Evolutionary conservation across 2,329 filamentous ascomycete species (phyloP).

Genomic region (Fusarium sp.): DNA sequence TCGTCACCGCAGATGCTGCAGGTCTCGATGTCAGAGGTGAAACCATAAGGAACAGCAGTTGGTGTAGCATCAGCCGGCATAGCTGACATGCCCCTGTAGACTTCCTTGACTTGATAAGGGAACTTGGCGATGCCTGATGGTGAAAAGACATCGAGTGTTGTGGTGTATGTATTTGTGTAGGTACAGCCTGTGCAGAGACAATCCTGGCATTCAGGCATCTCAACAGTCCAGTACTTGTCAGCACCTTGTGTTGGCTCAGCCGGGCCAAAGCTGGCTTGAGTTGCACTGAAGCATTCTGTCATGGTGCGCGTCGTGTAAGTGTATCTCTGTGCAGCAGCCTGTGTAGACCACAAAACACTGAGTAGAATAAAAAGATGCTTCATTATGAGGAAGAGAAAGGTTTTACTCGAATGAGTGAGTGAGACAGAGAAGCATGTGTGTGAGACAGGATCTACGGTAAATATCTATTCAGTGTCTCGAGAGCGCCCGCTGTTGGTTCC

Average conservation of each 20-base stretch:
- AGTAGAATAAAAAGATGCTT: conserved; percentile 23
- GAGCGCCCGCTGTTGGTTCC: conserved; percentile 5
- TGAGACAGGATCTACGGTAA: conserved; percentile 34
- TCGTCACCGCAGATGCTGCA: conserved; percentile 36
- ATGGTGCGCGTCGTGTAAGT: conserved; percentile 39
- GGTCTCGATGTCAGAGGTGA: conserved; percentile 29
- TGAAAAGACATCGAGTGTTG: conserved; percentile 38
- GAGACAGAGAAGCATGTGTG: not conserved
- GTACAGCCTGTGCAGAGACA: conserved; percentile 34
- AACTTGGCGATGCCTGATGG: conserved; percentile 27
- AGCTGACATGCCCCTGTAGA: conserved; percentile 41
- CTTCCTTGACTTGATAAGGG: conserved; percentile 37
- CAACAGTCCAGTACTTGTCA: conserved; percentile 36
- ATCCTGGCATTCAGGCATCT: conserved; percentile 39
- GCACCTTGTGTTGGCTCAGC: conserved; percentile 34
- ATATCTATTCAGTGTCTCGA: conserved; percentile 28
- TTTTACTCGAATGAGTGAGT: not conserved
- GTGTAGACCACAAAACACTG: conserved; percentile 8
- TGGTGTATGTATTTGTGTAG: conserved; percentile 39
- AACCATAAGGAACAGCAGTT: conserved; percentile 36
- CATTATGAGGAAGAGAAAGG: conserved; percentile 20
- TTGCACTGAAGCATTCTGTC: conserved; percentile 39
- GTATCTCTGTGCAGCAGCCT: conserved; percentile 33
- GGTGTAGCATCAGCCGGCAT: conserved; percentile 29
- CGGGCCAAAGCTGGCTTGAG: conserved; percentile 35